Base-by-base conservation (phyloP, 768 basidiomycete genomes). In the Lentinula sp. region DNA sequence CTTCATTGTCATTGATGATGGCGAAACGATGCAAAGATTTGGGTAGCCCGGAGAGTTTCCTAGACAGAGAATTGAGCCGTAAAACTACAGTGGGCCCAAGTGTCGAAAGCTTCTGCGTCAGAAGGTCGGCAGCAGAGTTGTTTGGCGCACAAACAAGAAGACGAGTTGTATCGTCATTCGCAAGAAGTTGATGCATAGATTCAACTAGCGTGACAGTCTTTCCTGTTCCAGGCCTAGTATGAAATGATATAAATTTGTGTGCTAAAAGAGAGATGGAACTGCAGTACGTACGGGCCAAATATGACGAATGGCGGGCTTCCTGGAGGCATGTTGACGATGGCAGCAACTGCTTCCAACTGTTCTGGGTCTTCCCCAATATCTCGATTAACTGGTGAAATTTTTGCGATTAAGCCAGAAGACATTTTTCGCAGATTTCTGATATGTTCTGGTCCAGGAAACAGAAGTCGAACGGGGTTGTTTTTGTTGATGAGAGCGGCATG, bases 201-300 rank as follows among this genome's bases (percentile, higher is more conserved):
- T 89, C 87, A 2, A 87, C 81, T 1, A 84, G 73, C 0, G 85
- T 87, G 23, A 87, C 77, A 0, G 87, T 88, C 69, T 89, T 89
- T 0, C 87, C 87, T 0, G 87, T 88, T 7, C 85, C 85, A 4
- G 84, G 84, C 0, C 84, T 85, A n/a, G n/a, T n/a, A 57, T 23
- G 36, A 41, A 35, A 16, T 5, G 45, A 35, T 10, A 35, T 52
- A 59, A 32, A 12, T 6, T 4, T 12, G 10, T 28, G 0, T 12
- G n/a, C 1, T 16, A 0, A 32, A 41, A 18, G 6, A 57, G 8
- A 3, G 8, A 53, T 42, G 36, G 7, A 18, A 57, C 16, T 12
- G 46, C 60, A 6, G 13, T 13, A 79, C 85, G 65, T 68, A 86
- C 85, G 86, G 86, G 37, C 86, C 86, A 69, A 85, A 87, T 4